A percentile compares a stretch with the other conserved stretches of the same genome.
phyloP scores from a whole-genome alignment of 192 early-diverging fungal genomes.

The Rhizoclosmatium globosum region DNA sequence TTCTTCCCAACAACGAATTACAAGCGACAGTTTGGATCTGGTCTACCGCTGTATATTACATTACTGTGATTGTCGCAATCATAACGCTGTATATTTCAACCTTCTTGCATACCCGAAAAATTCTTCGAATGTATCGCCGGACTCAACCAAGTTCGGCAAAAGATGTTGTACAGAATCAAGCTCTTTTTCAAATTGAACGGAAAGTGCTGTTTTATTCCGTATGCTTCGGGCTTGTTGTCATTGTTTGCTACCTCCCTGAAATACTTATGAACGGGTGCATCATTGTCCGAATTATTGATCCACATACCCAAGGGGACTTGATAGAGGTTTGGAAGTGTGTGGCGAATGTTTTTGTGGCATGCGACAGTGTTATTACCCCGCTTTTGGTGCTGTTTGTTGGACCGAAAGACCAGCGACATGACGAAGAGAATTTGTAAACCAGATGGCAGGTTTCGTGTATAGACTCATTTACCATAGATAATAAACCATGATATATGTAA shows the following conservation, averaged over 20 bases:
- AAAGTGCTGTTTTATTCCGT: constrained; percentile 7
- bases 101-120: not conserved
- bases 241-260: constrained; percentile 1
- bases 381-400: not conserved
- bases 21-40: not conserved
- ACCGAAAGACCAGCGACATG: not conserved
- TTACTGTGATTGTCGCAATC: not conserved
- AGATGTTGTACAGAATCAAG: not conserved
- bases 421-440: too few species aligned
- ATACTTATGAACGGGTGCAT: not conserved
- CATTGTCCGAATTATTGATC: not conserved
- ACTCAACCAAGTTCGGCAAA: not conserved
- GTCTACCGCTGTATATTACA: not conserved
- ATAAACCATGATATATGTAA: too few species aligned
- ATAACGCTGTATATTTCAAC: not conserved
- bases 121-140: not conserved
- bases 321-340: not conserved
- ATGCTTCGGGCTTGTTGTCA: not conserved
- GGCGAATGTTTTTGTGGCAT: not conserved
- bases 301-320: not conserved
- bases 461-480: too few species aligned
- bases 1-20: not conserved
- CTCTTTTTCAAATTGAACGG: not conserved
- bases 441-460: too few species aligned
- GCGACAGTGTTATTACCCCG: not conserved